Evolutionary conservation across 106 monocot genomes (phyloP), one percentile per base, ranked within the genome.

Genomic region (Apostasia ramifera): DNA sequence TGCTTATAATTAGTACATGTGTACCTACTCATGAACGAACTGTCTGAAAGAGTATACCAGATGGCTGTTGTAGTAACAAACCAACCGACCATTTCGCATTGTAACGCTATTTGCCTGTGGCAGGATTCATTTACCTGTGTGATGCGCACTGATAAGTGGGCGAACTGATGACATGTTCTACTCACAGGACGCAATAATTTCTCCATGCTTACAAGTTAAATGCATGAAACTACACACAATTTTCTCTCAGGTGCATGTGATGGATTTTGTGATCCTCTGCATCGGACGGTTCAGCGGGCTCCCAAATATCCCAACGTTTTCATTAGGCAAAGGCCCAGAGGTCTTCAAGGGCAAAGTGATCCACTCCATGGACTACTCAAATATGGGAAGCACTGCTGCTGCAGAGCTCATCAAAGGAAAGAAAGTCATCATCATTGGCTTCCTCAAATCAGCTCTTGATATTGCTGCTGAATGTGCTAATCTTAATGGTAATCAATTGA

Each of bases 311-410:
- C 88, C 84, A 1, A 54, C 55, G 1, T 88, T 88, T 44, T 81
- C 84, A 26, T 6, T 54, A 41, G 61, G 67, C 44, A 77, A 77
- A 42, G 88, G 88, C 1, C 76, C 81, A 4, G 81, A 88, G 47
- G 74, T 71, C n/a, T 88, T 88, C 54, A 12, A 68, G 8, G 84
- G 88, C 1, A 51, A 71, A 59, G 84, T 82, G 48, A 79, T 88
- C 40, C 84, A 88, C 56, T 79, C 84, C 54, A 78, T 75, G 74
- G 83, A 87, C 67, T 87, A 83, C 70, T 71, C 77, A 6, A 79
- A 86, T 52, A 77, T 86, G 77, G 86, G 59, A 44, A 66, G 45
- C 2, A 9, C 3, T 4, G 60, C 5, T 42, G 80, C 77, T 0
- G 40, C 11, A 4, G 57, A 77, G 55, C 11, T 83, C 6, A 6